Base-by-base conservation (phyloP, 129 eudicot genomes). In the Chrysanthemum lavandulifolium region DNA sequence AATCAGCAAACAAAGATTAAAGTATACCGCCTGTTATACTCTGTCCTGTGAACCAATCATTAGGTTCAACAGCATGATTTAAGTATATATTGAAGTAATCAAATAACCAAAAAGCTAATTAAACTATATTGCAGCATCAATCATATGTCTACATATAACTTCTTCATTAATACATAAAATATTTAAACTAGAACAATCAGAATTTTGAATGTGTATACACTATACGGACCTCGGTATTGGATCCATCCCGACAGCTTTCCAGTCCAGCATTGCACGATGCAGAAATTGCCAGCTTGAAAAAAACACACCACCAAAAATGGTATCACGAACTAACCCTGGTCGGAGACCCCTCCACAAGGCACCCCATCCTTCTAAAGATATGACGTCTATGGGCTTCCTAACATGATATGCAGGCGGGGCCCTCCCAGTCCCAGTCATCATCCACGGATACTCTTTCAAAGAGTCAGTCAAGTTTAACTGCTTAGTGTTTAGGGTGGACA, bases 371-470 rank as follows among this genome's bases (percentile, higher is more conserved):
- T 94, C 98, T 72, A 94, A 83, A 64, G 87, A 74, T 25, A 90
- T 19, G 19, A 94, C 85, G 7, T 90, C 93, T 21, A 58, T 21
- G 18, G 93, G 93, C 69, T 69, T 80, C 59, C 77, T 84, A 65
- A 94, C 97, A 67, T 81, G 82, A 79, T 72, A 74, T 58, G 90
- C 96, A 53, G 96, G 77, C 66, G 97, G 98, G 63, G 96, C 87
- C 76, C 79, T 76, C 72, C 97, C 98, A 68, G 98, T 87, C 33
- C 98, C 98, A 18, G 97, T 86, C 85, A 94, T 88, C 96, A 82
- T 94, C 97, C 98, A 94, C 0, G 98, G 97, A 84, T 88, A 88
- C 71, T 84, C 95, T 83, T 82, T 84, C 66, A 94, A 21, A 14
- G 88, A 84, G 79, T 76, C 80, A n/a, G 76, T 71, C 78, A 90